Conservation (phyloP, 1,139 yeast genomes). For the Hansenula sp. region DNA sequence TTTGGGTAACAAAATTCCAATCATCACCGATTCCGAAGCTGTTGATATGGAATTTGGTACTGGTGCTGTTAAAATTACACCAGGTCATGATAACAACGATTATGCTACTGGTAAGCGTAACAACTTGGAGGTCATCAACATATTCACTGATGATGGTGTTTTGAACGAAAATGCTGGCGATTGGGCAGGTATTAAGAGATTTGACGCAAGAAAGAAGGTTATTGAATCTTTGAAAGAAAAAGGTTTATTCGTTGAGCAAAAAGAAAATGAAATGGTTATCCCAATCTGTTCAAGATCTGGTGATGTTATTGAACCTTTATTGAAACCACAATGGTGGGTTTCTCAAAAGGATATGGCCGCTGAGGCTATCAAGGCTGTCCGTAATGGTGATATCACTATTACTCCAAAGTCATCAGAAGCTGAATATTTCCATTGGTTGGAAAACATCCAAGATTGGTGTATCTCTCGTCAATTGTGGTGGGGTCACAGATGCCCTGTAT, state of each 20-base stretch:
- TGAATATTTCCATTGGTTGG: slow-evolving; percentile 95
- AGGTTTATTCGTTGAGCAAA: slow-evolving; percentile 77
- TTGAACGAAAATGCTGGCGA: slow-evolving; percentile 93
- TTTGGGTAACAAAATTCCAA: slow-evolving; percentile 80
- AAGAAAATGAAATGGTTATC: slow-evolving; percentile 92
- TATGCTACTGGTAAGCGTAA: slow-evolving; percentile 94
- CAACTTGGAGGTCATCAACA: slow-evolving; percentile 81
- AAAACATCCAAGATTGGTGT: slow-evolving; percentile 98
- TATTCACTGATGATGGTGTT: slow-evolving; percentile 87
- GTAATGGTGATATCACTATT: slow-evolving; percentile 75
- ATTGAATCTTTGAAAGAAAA: slow-evolving; percentile 74
- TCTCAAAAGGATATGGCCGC: slow-evolving; percentile 85
- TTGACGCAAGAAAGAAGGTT: slow-evolving; percentile 86
- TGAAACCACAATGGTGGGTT: slow-evolving; percentile 99
- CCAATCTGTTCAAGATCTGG: slow-evolving; percentile 96
- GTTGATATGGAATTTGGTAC: slow-evolving; percentile 99
- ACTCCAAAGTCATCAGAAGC: slow-evolving; percentile 87
- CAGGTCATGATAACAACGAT: slow-evolving; percentile 98
- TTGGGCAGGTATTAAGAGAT: slow-evolving; percentile 88
- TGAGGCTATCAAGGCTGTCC: slow-evolving; percentile 84
- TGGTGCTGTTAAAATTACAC: slow-evolving; percentile 98
- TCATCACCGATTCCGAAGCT: slow-evolving; percentile 84
- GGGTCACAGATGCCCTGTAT: slow-evolving; percentile 99
- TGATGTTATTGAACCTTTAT: slow-evolving; percentile 90
- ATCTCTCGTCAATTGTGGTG: slow-evolving; percentile 99